These are phyloP conservation scores for Geranium rotundifolium DNA, from an alignment of 345 rosid genomes.

Conservation along the genomic window DNA sequence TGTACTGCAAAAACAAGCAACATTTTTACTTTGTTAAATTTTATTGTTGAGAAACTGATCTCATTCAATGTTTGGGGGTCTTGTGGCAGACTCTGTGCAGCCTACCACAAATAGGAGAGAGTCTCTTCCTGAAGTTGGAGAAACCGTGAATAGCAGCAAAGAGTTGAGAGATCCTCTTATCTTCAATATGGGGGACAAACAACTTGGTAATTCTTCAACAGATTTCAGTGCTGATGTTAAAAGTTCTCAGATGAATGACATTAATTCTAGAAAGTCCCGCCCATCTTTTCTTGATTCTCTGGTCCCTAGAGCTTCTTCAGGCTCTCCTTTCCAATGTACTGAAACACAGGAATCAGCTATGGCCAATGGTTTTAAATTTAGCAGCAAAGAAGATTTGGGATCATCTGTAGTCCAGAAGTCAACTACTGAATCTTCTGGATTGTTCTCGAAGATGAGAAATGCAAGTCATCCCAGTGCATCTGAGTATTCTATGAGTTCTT, in stretches of 20 bases:
- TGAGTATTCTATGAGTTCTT: constrained; percentile 22
- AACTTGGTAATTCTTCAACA: constrained; percentile 29
- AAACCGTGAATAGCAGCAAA: constrained; percentile 15
- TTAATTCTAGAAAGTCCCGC: constrained; percentile 50
- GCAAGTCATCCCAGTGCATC: constrained; percentile 20
- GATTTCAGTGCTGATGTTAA: constrained; percentile 28
- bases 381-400: constrained; percentile 23
- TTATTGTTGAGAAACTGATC: not conserved
- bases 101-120: constrained; percentile 24
- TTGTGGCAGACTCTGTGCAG: constrained; percentile 30
- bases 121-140: constrained; percentile 30
- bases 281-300: constrained; percentile 91
- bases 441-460: constrained; percentile 18
- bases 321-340: constrained; percentile 25
- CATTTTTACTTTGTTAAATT: not conserved
- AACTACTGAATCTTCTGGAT: constrained; percentile 23
- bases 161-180: constrained; percentile 15
- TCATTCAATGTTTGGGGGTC: constrained; percentile 6
- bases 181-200: constrained; percentile 28
- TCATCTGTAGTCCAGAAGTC: constrained; percentile 26
- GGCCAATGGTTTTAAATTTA: constrained; percentile 24
- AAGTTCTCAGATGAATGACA: constrained; percentile 41
- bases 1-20: not conserved
- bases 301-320: constrained; percentile 41
- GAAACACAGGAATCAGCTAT: constrained; percentile 24